Conservation (phyloP, 2,329 filamentous ascomycete species). For the Aureobasidium namibiae region DNA sequence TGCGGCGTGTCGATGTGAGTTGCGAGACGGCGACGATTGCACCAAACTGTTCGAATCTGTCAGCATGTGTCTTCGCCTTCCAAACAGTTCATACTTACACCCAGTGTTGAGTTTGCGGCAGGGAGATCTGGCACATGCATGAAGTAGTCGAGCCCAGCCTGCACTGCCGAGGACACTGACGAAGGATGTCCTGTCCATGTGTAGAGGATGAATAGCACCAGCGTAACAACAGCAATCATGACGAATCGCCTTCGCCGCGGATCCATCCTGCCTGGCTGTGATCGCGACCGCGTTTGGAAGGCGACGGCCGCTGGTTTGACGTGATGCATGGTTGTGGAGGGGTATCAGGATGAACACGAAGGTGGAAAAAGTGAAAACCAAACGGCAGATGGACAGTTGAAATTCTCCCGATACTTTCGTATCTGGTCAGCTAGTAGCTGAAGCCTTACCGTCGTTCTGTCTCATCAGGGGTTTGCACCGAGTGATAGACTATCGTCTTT, state of each 20-base stretch:
- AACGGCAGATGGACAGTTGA: not conserved
- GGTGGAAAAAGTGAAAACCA: slow-evolving; percentile 4
- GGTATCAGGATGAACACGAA: not conserved
- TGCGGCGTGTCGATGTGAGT: slow-evolving; percentile 26
- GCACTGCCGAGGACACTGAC: not conserved
- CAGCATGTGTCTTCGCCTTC: not conserved
- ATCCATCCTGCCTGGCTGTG: not conserved
- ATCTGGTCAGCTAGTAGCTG: not conserved
- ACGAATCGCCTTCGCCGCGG: not conserved
- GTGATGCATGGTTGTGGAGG: not conserved
- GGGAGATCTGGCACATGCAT: slow-evolving; percentile 7
- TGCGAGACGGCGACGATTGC: slow-evolving; percentile 32
- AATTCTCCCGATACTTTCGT: not conserved
- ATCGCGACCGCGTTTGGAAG: not conserved
- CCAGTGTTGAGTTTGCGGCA: slow-evolving; percentile 16
- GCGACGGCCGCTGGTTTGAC: not conserved
- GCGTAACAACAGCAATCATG: not conserved
- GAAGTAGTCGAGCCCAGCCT: slow-evolving; percentile 4
- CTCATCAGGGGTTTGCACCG: not conserved
- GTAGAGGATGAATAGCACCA: not conserved
- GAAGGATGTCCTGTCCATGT: not conserved
- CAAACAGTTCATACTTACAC: slow-evolving; percentile 6
- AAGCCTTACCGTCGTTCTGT: not conserved
- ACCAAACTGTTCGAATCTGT: slow-evolving; percentile 24
- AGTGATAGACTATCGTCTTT: not conserved